Conservation (phyloP, 257 asterid species). For the Fraxinus quadrangulata region DNA sequence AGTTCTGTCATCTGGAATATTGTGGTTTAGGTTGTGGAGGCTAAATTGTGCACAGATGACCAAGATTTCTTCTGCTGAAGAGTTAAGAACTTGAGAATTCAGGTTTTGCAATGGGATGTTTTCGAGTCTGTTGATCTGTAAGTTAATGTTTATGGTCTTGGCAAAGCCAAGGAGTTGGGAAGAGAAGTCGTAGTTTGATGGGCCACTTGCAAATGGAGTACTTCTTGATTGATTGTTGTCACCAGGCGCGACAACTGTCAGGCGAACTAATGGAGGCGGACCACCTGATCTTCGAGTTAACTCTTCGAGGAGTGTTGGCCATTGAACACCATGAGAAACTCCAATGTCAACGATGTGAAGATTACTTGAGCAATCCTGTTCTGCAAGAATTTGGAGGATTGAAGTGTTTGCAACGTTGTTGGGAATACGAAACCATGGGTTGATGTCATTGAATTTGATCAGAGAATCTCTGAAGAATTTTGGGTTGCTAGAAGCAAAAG, state of each 20-base stretch:
- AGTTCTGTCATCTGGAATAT: slow-evolving; percentile 59
- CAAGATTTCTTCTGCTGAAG: slow-evolving; percentile 58
- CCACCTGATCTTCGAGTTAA: slow-evolving; percentile 70
- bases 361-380: slow-evolving; percentile 38
- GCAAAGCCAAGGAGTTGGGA: slow-evolving; percentile 66
- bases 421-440: slow-evolving; percentile 85
- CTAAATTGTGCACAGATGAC: slow-evolving; percentile 72
- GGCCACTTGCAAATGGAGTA: slow-evolving; percentile 55
- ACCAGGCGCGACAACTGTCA: slow-evolving; percentile 56
- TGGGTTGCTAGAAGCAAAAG: slow-evolving; percentile 55
- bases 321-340: slow-evolving; percentile 85
- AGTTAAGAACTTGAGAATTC: slow-evolving; percentile 47
- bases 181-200: slow-evolving; percentile 58
- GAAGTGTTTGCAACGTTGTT: slow-evolving; percentile 76
- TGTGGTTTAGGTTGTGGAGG: slow-evolving; percentile 66
- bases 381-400: slow-evolving; percentile 65
- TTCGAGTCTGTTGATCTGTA: slow-evolving; percentile 66
- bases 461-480: slow-evolving; percentile 62
- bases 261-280: slow-evolving; percentile 74
- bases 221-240: slow-evolving; percentile 36
- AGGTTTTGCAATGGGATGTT: slow-evolving; percentile 58
- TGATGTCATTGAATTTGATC: slow-evolving; percentile 75
- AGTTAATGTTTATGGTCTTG: slow-evolving; percentile 65
- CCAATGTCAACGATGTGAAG: slow-evolving; percentile 90
- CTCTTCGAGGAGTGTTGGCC: slow-evolving; percentile 88